Base-by-base conservation (phyloP, 2,329 filamentous ascomycete species). In the Ophiocordyceps camponoti-saundersi region DNA sequence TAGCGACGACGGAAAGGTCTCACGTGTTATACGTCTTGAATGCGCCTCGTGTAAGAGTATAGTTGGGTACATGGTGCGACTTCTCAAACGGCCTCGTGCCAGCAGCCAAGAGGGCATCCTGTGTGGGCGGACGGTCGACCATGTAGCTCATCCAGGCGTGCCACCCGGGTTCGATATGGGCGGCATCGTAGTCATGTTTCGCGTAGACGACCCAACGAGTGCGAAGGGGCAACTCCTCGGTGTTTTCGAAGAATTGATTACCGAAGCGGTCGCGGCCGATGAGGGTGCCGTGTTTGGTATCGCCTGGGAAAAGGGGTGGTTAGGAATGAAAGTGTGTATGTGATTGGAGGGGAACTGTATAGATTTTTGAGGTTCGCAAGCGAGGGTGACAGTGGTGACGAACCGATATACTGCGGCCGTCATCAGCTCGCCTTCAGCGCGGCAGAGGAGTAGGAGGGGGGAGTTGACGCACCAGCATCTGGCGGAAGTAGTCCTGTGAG, bases 201-300 rank as follows among this genome's bases (percentile, higher is more conserved):
- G 87, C 90, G 74, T 93, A 98, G 67, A 96, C 89, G 53, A 98
- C 85, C 92, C 93, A 98, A 73, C 89, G 80, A 56, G 88, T 95
- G 60, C 90, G 84, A 58, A 95, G 88, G 49, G 92, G 92, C 50
- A 98, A 75, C 66, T 98, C 92, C 63, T 96, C 88, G 60, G 79
- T 67, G 72, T 98, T 95, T 75, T 98, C 92, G 65, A 79, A 98
- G 75, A 76, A 98, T 71, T 95, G 96, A 79, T 98, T 98, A 65
- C 92, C 93, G 63, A 81, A 93, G 65, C 80, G 79, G 71, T 98
- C 92, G 59, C 70, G 77, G 57, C 82, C 92, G 54, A 98, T 78
- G 55, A 94, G 73, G 42, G 77, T 80, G 59, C 92, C 93, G 61
- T 84, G 80, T 72, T 98, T 98, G 67, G 92, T 98, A 69, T 98